A percentile compares a stretch with the other conserved stretches of the same genome.
Conservation (phyloP, 2,329 filamentous ascomycete genomes). For the Clarireedia homoeocarpa region DNA sequence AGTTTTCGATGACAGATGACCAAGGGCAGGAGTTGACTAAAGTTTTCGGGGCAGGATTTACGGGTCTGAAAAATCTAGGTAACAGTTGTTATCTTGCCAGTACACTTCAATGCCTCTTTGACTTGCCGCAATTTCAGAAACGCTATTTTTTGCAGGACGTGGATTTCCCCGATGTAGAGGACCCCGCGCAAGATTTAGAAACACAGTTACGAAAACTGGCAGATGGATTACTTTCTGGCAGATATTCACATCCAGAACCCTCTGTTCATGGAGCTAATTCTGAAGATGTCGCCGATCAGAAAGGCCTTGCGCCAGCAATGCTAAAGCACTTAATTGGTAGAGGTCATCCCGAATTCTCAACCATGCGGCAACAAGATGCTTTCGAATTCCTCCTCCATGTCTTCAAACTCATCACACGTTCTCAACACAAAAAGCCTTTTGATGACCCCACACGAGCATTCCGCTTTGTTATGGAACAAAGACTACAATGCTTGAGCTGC, state of each 20-base stretch:
- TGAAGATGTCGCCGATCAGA: slow-evolving; percentile 64
- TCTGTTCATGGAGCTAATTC: slow-evolving; percentile 53
- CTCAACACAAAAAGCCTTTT: slow-evolving; percentile 53
- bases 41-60: slow-evolving; percentile 78
- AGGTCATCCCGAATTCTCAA: slow-evolving; percentile 89
- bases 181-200: slow-evolving; percentile 84
- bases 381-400: slow-evolving; percentile 90
- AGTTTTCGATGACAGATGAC: slow-evolving; percentile 92
- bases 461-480: slow-evolving; percentile 83
- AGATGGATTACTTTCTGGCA: slow-evolving; percentile 83
- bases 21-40: slow-evolving; percentile 83
- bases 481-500: slow-evolving; percentile 81
- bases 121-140: slow-evolving; percentile 71
- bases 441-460: slow-evolving; percentile 76
- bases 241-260: slow-evolving; percentile 77
- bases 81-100: slow-evolving; percentile 98
- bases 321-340: slow-evolving; percentile 88
- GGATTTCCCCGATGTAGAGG: slow-evolving; percentile 50
- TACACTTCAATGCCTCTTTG: slow-evolving; percentile 83
- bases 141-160: slow-evolving; percentile 64
- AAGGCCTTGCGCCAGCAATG: slow-evolving; percentile 85
- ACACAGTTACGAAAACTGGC: slow-evolving; percentile 88
- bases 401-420: slow-evolving; percentile 82
- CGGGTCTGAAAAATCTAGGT: slow-evolving; percentile 87
- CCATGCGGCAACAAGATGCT: slow-evolving; percentile 95